Conservation (phyloP, 768 basidiomycete genomes). For the Brasilioporus rufonigricans region DNA sequence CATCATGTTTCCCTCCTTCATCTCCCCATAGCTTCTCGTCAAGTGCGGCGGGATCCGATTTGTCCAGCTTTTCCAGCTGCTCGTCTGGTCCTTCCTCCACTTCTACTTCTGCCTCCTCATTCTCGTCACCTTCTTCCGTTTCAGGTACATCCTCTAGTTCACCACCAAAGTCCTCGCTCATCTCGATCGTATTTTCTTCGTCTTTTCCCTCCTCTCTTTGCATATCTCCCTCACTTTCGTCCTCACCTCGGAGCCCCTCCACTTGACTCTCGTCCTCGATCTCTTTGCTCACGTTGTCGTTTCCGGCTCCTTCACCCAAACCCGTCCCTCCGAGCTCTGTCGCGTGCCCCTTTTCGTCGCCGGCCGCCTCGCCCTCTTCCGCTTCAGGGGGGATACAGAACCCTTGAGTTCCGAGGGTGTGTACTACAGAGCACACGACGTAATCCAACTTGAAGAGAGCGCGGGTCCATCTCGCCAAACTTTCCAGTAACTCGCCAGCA, state of each 20-base stretch:
- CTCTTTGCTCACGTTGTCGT: conserved; percentile 88
- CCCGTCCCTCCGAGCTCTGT: conserved; percentile 75
- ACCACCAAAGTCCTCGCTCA: conserved; percentile 88
- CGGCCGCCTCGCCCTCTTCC: conserved; percentile 48
- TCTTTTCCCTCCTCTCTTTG: conserved; percentile 45
- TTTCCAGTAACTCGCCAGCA: conserved; percentile 53
- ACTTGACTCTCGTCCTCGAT: conserved; percentile 97
- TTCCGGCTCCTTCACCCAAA: conserved; percentile 83
- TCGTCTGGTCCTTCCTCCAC: conserved; percentile 71
- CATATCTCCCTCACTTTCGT: conserved; percentile 32
- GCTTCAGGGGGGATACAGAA: conserved; percentile 91
- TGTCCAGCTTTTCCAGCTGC: conserved; percentile 77
- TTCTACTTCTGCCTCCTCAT: conserved; percentile 48
- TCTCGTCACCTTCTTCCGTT: conserved; percentile 42
- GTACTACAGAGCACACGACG: conserved; percentile 70
- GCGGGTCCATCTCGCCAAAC: conserved; percentile 64
- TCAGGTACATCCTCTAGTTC: conserved; percentile 78
- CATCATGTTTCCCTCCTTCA: conserved; percentile 58
- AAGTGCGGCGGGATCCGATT: conserved; percentile 75
- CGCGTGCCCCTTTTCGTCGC: conserved; percentile 38
- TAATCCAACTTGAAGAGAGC: conserved; percentile 82
- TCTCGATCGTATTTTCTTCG: conserved; percentile 81
- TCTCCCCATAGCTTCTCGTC: conserved; percentile 99
- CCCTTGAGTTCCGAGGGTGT: conserved; percentile 76
- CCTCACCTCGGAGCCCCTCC: conserved; percentile 82